A percentile compares a stretch with the other conserved stretches of the same genome.
Evolutionary conservation across 116 monocot species (phyloP).

Genomic region (Phalaenopsis hybrid): DNA sequence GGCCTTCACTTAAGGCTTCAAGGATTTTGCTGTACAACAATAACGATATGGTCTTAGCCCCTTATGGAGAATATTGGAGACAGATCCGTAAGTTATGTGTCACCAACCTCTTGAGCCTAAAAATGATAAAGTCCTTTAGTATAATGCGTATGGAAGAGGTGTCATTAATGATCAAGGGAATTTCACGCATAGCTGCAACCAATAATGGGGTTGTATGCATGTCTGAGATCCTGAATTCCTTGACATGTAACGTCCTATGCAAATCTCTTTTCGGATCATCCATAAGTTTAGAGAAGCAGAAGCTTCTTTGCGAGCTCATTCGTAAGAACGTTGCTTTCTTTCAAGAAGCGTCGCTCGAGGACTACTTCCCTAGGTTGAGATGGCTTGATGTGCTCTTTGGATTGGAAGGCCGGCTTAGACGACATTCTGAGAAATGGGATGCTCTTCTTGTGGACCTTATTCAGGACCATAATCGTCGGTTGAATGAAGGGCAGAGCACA

Average conservation of each 20-base stretch:
- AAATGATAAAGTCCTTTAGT: background rate
- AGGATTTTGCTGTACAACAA: background rate
- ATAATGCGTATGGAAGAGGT: background rate
- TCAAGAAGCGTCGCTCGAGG: background rate
- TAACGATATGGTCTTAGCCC: background rate
- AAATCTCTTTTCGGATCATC: background rate
- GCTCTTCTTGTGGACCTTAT: conserved; percentile 11
- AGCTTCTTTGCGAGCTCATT: background rate
- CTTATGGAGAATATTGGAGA: background rate
- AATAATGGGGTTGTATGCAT: conserved; percentile 14
- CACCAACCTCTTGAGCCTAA: background rate
- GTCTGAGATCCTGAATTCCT: conserved; percentile 9
- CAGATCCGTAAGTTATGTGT: background rate
- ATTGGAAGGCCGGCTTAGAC: conserved; percentile 5
- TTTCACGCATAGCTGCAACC: background rate
- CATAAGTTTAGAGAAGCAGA: background rate
- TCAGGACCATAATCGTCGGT: conserved; percentile 10
- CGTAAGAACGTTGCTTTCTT: background rate
- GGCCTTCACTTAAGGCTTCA: background rate
- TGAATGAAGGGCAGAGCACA: background rate
- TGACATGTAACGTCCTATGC: conserved; percentile 11
- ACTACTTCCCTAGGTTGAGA: conserved; percentile 10
- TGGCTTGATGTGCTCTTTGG: conserved; percentile 12
- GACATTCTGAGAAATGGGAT: conserved; percentile 3
- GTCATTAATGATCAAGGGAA: background rate